Percentiles rank a stretch among this genome's conserved stretches.
phyloP scores from a whole-genome alignment of 2,329 filamentous ascomycete species.

The Fusarium pilosicola region DNA sequence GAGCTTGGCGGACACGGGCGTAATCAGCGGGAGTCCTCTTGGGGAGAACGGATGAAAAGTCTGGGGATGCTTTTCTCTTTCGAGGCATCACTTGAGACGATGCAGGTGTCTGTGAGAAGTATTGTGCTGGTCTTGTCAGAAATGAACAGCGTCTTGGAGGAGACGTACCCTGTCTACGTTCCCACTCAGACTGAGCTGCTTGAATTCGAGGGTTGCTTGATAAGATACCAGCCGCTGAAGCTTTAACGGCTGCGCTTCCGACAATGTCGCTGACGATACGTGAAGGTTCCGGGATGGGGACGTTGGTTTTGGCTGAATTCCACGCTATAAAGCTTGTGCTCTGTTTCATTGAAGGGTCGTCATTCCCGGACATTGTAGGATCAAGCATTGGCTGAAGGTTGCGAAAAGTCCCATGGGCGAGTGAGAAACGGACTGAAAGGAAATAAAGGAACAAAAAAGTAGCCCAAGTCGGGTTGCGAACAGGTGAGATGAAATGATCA shows the following conservation, averaged over 20 bases:
- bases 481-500: background rate
- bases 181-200: constrained; percentile 47
- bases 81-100: background rate
- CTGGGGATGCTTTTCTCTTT: constrained; percentile 23
- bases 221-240: constrained; percentile 8
- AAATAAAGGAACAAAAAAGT: background rate
- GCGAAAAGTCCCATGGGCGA: background rate
- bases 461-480: background rate
- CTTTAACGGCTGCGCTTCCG: background rate
- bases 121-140: constrained; percentile 21
- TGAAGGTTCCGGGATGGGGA: constrained; percentile 11
- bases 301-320: constrained; percentile 18
- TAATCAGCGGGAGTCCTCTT: constrained; percentile 16
- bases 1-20: background rate
- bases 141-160: background rate
- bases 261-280: constrained; percentile 42
- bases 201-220: constrained; percentile 39
- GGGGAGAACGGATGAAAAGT: background rate
- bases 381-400: constrained; percentile 10
- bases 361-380: background rate
- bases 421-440: background rate
- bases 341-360: constrained; percentile 26
- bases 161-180: constrained; percentile 24
- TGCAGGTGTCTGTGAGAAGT: background rate
- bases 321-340: constrained; percentile 32